Evolutionary conservation across 371 early-diverging fungal species (phyloP), one percentile per base, ranked within the genome.

Genomic region (Rhizomucor miehei): DNA sequence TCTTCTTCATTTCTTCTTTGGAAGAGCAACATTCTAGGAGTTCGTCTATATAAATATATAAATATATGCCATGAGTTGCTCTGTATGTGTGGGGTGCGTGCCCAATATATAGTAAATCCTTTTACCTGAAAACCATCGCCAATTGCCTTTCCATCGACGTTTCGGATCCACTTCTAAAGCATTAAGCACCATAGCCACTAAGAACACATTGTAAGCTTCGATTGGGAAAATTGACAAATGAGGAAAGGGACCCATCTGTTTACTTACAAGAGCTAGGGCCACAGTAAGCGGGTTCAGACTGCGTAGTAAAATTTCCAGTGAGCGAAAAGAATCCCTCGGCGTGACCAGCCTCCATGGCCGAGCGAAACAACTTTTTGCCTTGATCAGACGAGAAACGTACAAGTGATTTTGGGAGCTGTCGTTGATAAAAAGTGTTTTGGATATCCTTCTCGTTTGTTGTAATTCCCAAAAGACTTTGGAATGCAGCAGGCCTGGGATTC

Each of bases 121-220:
- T 43, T 45, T 70, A 65, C 74, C 75, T 47, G 76, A 70, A 57
- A 65, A 79, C 92, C 91, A 95, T 44, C 95, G 76, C 94, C 94
- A 94, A 10, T 89, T 89, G 4, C 96, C 94, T 70, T 95, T 94
- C 94, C 96, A 94, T 17, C 77, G 73, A 52, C 87, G 77, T 29
- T 89, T 83, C 0, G 94, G 94, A 62, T 94, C 94, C 12, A 95
- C 89, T 62, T 91, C 91, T 36, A 95, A 71, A 2, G 94, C 91
- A 66, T 95, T 95, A 19, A 95, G 76, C 11, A 93, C 94, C 89
- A 94, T 94, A 35, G 93, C 91, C 65, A 91, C 82, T 77, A 37
- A 72, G 78, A 61, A 88, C 80, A 5, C 84, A 81, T 1, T 86
- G 87, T 71, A 86, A 85, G 63, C 70, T 6, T 48, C n/a, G n/a